Evolutionary conservation across 768 basidiomycete genomes (phyloP).

Genomic region (Boletus edulis): DNA sequence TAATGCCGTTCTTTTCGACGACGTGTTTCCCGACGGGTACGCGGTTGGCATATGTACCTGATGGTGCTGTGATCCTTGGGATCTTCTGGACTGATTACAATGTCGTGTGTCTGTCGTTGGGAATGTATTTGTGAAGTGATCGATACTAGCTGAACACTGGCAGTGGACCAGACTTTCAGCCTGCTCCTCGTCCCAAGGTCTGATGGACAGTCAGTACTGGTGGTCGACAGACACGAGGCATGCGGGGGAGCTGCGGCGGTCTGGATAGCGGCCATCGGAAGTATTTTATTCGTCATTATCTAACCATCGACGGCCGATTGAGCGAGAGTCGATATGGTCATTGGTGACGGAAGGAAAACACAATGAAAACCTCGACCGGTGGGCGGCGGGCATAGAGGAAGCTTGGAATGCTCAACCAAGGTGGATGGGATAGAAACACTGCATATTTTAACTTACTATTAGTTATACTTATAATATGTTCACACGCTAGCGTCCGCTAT

Average conservation of each 20-base stretch:
- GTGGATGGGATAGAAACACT: slow-evolving; percentile 2
- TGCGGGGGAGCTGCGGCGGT: too few species aligned
- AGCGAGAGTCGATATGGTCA: neutral
- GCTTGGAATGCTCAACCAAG: neutral
- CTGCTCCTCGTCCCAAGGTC: too few species aligned
- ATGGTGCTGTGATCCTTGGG: slow-evolving; percentile 55
- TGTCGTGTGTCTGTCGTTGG: slow-evolving; percentile 60
- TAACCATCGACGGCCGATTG: neutral
- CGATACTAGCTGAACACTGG: neutral
- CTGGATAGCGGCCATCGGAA: too few species aligned
- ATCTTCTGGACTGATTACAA: slow-evolving; percentile 70
- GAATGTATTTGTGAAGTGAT: neutral
- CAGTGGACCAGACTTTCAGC: neutral
- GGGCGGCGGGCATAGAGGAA: neutral
- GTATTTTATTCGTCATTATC: too few species aligned
- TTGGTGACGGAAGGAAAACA: neutral
- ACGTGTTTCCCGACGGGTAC: slow-evolving; percentile 57
- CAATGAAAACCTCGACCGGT: too few species aligned
- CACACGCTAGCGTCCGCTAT: too few species aligned
- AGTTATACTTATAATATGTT: too few species aligned
- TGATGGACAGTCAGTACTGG: too few species aligned
- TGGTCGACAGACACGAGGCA: too few species aligned
- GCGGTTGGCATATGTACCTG: slow-evolving; percentile 73
- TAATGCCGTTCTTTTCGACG: slow-evolving; percentile 53
- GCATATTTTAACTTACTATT: too few species aligned